Evolutionary conservation across 2,329 filamentous ascomycete genomes (phyloP).

Genomic region (Ophiostoma australiae): DNA sequence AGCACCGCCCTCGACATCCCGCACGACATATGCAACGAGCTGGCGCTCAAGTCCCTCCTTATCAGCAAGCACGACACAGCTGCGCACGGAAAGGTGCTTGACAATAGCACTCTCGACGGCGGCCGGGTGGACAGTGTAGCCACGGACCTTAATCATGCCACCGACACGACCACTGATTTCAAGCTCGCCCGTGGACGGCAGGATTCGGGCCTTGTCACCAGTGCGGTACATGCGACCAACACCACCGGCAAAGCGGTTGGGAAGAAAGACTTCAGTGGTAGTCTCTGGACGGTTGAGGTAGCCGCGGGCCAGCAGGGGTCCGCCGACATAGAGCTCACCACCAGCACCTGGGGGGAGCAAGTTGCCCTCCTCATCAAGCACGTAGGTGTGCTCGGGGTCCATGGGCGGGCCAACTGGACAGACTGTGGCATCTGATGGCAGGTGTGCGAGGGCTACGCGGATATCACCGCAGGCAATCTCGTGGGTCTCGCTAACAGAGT

Average conservation of each 20-base stretch:
- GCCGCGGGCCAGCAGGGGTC: constrained; percentile 65
- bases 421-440: constrained; percentile 55
- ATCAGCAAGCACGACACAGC: constrained; percentile 67
- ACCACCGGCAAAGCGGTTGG: constrained; percentile 56
- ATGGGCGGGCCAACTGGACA: constrained; percentile 70
- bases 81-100: constrained; percentile 62
- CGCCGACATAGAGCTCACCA: constrained; percentile 72
- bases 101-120: constrained; percentile 71
- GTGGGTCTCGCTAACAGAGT: constrained; percentile 78
- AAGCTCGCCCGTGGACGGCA: constrained; percentile 62
- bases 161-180: constrained; percentile 74
- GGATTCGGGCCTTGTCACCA: constrained; percentile 63
- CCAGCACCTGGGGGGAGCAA: constrained; percentile 56
- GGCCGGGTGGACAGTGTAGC: constrained; percentile 71
- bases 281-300: constrained; percentile 77
- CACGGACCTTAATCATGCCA: constrained; percentile 75
- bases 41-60: constrained; percentile 72
- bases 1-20: constrained; percentile 51
- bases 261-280: constrained; percentile 65
- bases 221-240: constrained; percentile 66
- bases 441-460: constrained; percentile 56
- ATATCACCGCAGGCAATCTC: constrained; percentile 76
- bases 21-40: constrained; percentile 70
- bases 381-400: constrained; percentile 63
- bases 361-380: constrained; percentile 64